These are phyloP conservation scores for Microbotryum scabiosae DNA, from an alignment of 1,284 basidiomycete species.

Conservation along the genomic window DNA sequence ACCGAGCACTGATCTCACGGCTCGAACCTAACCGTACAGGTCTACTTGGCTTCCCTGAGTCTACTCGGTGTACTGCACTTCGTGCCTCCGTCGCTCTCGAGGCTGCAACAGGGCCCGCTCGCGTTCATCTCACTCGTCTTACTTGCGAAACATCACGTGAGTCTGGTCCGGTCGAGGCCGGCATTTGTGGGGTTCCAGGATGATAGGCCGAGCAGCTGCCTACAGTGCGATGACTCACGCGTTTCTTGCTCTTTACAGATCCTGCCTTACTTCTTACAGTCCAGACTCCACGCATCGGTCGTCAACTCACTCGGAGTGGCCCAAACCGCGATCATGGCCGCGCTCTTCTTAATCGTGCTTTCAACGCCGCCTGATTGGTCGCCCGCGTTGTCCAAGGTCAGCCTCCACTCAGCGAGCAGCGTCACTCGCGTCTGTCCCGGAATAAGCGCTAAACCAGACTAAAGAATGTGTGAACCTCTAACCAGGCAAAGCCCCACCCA, in stretches of 20 bases:
- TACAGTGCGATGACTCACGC: too few relatives aligned
- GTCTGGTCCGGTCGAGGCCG: too few relatives aligned
- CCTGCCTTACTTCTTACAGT: neutral
- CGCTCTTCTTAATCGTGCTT: conserved; percentile 10
- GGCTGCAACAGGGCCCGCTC: neutral
- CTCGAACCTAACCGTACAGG: neutral
- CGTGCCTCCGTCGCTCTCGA: neutral
- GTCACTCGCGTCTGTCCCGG: neutral
- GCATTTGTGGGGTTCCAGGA: too few relatives aligned
- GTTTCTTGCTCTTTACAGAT: neutral
- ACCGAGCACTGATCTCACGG: too few relatives aligned
- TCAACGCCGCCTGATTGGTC: conserved; percentile 11
- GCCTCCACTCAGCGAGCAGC: too few relatives aligned
- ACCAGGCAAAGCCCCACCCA: conserved; percentile 12
- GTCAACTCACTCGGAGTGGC: conserved; percentile 9
- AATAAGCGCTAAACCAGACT: neutral
- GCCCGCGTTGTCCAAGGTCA: neutral
- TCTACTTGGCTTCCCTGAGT: neutral
- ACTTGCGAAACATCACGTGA: too few relatives aligned
- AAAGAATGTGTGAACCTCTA: neutral
- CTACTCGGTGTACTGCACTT: neutral
- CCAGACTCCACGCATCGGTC: neutral
- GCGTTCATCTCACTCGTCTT: too few relatives aligned
- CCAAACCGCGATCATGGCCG: neutral
- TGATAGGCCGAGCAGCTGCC: too few relatives aligned